Conservation (phyloP, 805 yeast genomes). For the Saccharomyces mikatae region DNA sequence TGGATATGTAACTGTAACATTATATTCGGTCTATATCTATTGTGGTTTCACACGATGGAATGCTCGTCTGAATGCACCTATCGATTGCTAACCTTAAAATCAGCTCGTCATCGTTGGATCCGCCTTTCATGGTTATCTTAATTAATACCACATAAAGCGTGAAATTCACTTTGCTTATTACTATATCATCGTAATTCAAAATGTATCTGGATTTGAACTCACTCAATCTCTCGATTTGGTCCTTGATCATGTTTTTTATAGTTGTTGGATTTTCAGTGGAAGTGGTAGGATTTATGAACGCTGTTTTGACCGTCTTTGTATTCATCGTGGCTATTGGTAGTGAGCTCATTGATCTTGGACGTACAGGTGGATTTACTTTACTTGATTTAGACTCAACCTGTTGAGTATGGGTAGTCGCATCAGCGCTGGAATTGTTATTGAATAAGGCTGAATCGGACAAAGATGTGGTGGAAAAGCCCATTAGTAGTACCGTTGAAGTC, state of each 20-base stretch:
- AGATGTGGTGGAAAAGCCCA: slow-evolving; percentile 29
- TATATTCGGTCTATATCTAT: slow-evolving; percentile 26
- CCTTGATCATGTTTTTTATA: slow-evolving; percentile 36
- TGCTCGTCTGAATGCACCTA: slow-evolving; percentile 18
- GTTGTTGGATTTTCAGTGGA: slow-evolving; percentile 11
- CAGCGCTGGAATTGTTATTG: neutral
- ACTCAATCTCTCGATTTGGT: slow-evolving; percentile 40
- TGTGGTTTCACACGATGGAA: slow-evolving; percentile 26
- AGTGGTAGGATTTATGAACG: neutral
- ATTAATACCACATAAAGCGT: slow-evolving; percentile 51
- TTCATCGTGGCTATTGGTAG: slow-evolving; percentile 11
- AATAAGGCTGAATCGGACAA: slow-evolving; percentile 18
- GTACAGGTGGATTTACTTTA: neutral
- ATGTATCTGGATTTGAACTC: slow-evolving; percentile 43
- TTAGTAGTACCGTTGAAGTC: slow-evolving; percentile 28
- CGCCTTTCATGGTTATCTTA: slow-evolving; percentile 54
- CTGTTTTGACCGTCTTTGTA: neutral
- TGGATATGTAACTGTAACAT: neutral
- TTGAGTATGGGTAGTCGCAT: slow-evolving; percentile 1
- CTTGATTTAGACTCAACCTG: slow-evolving; percentile 1
- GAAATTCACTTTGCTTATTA: slow-evolving; percentile 56
- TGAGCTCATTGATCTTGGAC: slow-evolving; percentile 10
- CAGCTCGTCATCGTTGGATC: slow-evolving; percentile 61
- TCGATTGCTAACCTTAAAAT: slow-evolving; percentile 35
- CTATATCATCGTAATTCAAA: slow-evolving; percentile 36